These are phyloP conservation scores for Oryza glumipatula DNA, from an alignment of 176 grass and related monocot species.

Conservation along the genomic window DNA sequence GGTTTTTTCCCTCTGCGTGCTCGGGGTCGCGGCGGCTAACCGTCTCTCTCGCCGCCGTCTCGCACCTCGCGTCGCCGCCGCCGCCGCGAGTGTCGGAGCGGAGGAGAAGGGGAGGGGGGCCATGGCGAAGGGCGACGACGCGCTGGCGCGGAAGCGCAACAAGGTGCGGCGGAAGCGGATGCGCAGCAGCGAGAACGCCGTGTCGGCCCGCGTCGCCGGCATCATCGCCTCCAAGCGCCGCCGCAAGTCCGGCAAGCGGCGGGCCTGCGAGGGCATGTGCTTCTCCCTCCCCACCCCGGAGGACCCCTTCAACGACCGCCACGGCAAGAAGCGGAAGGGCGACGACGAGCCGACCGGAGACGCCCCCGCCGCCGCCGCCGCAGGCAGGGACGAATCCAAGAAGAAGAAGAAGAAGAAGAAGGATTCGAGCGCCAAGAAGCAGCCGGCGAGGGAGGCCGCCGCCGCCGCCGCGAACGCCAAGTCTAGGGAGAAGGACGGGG, in stretches of 20 bases:
- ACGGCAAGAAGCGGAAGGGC: slow-evolving; percentile 55
- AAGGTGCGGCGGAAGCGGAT: slow-evolving; percentile 72
- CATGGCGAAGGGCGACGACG: slow-evolving; percentile 96
- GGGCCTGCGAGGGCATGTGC: slow-evolving; percentile 92
- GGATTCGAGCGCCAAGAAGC: slow-evolving; percentile 30
- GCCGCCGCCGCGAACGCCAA: neutral
- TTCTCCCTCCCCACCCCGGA: slow-evolving; percentile 80
- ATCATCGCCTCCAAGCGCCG: slow-evolving; percentile 83
- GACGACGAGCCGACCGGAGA: slow-evolving; percentile 12
- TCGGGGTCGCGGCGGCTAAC: neutral
- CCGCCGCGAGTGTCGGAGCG: neutral
- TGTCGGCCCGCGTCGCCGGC: slow-evolving; percentile 70
- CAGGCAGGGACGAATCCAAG: neutral
- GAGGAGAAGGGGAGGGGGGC: neutral
- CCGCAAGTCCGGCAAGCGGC: slow-evolving; percentile 84
- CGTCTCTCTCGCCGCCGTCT: neutral
- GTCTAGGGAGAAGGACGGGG: slow-evolving; percentile 10
- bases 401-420: slow-evolving; percentile 25
- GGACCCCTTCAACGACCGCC: slow-evolving; percentile 68
- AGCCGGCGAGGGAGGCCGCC: slow-evolving; percentile 3
- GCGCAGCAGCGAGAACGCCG: slow-evolving; percentile 73
- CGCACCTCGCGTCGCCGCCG: neutral
- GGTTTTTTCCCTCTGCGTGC: slow-evolving; percentile 35
- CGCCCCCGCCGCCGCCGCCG: neutral
- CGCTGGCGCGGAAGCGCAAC: slow-evolving; percentile 67